Conservation (phyloP, 805 yeast species). For the Priceomyces fermenticarens region DNA sequence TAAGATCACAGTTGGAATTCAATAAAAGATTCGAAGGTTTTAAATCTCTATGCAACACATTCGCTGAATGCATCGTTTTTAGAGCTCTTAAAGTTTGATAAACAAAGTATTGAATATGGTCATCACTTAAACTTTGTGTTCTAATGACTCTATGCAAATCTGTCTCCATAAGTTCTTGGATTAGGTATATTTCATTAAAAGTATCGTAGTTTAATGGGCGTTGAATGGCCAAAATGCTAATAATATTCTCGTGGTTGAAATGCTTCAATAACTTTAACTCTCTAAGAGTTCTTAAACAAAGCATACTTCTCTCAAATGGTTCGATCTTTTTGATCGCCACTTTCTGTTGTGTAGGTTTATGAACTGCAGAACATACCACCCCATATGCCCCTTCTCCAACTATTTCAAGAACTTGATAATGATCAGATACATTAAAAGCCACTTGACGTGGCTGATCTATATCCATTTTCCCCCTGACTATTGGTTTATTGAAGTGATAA, state of each 20-base stretch:
- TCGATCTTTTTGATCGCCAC: conserved; percentile 96
- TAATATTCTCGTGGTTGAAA: conserved; percentile 91
- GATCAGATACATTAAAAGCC: conserved; percentile 81
- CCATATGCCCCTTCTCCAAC: conserved; percentile 98
- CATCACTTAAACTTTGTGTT: conserved; percentile 81
- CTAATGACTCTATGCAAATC: conserved; percentile 79
- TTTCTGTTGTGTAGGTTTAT: conserved; percentile 77
- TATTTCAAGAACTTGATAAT: conserved; percentile 78
- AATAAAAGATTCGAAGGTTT: conserved; percentile 85
- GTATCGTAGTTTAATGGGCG: conserved; percentile 72
- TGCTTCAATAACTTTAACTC: conserved; percentile 86
- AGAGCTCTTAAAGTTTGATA: conserved; percentile 89
- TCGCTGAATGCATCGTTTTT: conserved; percentile 90
- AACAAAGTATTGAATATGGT: conserved; percentile 89
- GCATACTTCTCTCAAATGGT: conserved; percentile 87
- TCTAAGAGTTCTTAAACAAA: conserved; percentile 83
- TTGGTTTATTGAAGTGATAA: too few relatives aligned
- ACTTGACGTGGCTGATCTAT: conserved; percentile 23
- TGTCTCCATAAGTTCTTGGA: conserved; percentile 86
- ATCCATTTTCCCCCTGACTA: conserved; percentile 2
- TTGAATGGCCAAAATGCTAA: conserved; percentile 85
- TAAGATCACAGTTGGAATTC: conserved; percentile 90
- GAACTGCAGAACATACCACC: conserved; percentile 85
- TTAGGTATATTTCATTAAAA: conserved; percentile 84
- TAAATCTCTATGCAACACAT: conserved; percentile 88